A percentile compares a stretch with the other conserved stretches of the same genome.
phyloP scores from a whole-genome alignment of 768 basidiomycete species.

The Phylloporus sp. region DNA sequence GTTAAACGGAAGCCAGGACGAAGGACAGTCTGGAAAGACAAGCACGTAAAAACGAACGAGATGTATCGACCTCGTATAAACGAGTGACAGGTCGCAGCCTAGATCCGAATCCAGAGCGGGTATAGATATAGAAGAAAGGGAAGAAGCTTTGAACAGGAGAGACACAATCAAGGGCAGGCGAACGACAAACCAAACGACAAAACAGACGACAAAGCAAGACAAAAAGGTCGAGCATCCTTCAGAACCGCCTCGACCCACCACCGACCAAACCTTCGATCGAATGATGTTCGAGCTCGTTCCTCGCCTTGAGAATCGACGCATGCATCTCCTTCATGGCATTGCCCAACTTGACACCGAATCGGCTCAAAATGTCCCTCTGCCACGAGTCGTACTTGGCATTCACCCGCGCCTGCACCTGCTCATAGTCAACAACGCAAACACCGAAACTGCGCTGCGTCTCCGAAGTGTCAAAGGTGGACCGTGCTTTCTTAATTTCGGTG shows the following conservation, averaged over 20 bases:
- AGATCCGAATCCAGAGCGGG: constrained; percentile 17
- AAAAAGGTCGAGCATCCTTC: constrained; percentile 7
- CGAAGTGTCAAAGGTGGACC: constrained; percentile 94
- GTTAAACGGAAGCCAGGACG: not conserved
- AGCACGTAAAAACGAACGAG: constrained; percentile 3
- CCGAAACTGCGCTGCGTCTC: constrained; percentile 92
- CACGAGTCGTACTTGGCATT: constrained; percentile 98
- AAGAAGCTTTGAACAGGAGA: not conserved
- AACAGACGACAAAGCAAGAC: not conserved
- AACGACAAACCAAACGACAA: not conserved
- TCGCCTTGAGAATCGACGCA: constrained; percentile 84
- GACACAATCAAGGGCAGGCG: not conserved
- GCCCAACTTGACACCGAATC: constrained; percentile 91
- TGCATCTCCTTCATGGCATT: constrained; percentile 98
- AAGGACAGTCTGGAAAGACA: not conserved
- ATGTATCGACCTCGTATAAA: not conserved
- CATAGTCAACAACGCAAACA: constrained; percentile 93
- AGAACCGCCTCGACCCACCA: constrained; percentile 49
- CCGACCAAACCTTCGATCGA: constrained; percentile 88
- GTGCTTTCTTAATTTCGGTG: constrained; percentile 94
- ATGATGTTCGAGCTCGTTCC: constrained; percentile 94
- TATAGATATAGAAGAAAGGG: constrained; percentile 1
- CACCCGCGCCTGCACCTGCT: constrained; percentile 95
- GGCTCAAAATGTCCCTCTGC: constrained; percentile 91
- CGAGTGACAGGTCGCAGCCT: constrained; percentile 1